phyloP scores from a whole-genome alignment of 768 basidiomycete species.

The Rhizopogon vesiculosus region DNA sequence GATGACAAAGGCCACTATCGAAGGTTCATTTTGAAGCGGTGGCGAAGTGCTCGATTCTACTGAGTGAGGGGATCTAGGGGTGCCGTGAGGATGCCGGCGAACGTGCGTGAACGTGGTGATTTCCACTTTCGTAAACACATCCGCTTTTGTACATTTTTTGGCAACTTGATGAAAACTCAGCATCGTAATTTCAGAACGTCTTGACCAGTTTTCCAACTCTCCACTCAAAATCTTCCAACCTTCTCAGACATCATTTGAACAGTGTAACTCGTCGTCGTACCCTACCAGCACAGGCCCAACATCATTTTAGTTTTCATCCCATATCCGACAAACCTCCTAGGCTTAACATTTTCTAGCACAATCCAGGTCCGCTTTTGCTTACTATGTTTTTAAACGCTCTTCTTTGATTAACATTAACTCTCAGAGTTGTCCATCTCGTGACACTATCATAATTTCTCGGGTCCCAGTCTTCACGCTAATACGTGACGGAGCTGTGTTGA shows the following conservation, averaged over 20 bases:
- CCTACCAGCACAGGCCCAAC: too few relatives aligned
- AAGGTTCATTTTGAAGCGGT: not conserved
- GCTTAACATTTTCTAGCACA: not conserved
- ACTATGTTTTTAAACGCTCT: not conserved
- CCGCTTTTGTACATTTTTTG: constrained; percentile 15
- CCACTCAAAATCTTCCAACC: constrained; percentile 18
- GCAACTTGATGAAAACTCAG: constrained; percentile 14
- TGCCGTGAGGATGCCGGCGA: constrained; percentile 28
- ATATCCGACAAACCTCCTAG: too few relatives aligned
- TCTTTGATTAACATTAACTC: not conserved
- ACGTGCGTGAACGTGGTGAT: constrained; percentile 29
- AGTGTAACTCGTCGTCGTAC: too few relatives aligned
- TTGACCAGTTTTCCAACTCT: constrained; percentile 18
- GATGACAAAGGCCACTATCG: not conserved
- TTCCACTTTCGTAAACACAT: constrained; percentile 14
- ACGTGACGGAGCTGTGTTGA: not conserved
- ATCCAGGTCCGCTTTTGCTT: not conserved
- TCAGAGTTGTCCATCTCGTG: not conserved
- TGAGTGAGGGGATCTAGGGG: constrained; percentile 7
- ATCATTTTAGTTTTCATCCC: not conserved
- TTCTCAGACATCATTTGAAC: not conserved
- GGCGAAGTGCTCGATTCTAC: not conserved
- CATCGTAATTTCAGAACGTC: constrained; percentile 32
- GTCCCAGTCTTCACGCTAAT: not conserved
- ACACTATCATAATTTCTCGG: not conserved